phyloP scores from a whole-genome alignment of 345 rosid genomes.

The Eucalyptus lansdowneana region DNA sequence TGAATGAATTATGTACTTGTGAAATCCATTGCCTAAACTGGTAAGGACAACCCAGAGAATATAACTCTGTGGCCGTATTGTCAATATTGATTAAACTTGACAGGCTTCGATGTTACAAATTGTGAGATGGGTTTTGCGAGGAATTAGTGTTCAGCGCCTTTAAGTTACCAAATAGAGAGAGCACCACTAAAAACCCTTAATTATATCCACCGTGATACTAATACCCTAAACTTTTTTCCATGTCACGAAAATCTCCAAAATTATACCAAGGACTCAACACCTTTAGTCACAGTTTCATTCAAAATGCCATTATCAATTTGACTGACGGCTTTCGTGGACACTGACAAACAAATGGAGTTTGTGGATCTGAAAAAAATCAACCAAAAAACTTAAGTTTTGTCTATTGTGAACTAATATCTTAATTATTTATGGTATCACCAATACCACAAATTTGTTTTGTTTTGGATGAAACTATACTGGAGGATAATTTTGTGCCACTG shows the following conservation, averaged over 20 bases:
- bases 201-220: rapidly evolving
- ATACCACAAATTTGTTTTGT: no score
- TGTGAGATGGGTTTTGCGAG: not conserved
- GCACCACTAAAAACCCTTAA: no score
- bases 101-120: not conserved
- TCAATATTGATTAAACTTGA: not conserved
- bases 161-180: not conserved
- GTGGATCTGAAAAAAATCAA: not conserved
- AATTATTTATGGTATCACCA: not conserved
- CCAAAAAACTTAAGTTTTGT: not conserved
- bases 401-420: not conserved
- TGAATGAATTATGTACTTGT: not conserved
- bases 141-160: not conserved
- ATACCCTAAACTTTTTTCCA: no score
- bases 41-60: not conserved
- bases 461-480: not conserved
- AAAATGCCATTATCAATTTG: not conserved
- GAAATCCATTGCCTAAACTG: not conserved
- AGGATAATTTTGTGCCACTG: not conserved
- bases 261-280: not conserved
- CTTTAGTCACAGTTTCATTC: not conserved
- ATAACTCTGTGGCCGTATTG: not conserved
- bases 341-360: not conserved
- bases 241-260: no score
- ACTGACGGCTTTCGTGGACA: not conserved